Base-by-base conservation (phyloP, 495 filamentous ascomycete genomes). In the Xylaria nigripes region DNA sequence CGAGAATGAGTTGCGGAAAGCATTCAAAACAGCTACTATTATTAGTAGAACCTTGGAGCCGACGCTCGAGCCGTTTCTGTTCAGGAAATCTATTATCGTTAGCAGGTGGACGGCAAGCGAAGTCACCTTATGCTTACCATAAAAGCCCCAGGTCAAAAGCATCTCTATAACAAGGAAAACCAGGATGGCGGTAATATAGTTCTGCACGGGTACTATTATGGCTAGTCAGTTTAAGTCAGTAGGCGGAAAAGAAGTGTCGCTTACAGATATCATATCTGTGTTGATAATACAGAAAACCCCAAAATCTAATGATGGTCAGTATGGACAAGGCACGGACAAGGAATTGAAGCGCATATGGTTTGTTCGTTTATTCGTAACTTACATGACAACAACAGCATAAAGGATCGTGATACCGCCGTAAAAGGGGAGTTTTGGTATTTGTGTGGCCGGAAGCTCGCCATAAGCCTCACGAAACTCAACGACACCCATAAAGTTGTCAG, bases 111-210 rank as follows among this genome's bases (percentile, higher is more conserved):
- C 12, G 32, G 15, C 19, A 6, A 13, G 6, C n/a, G 44, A 8
- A 13, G 4, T 42, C 22, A 6, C 18, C 24, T 6, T 45, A 51
- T 29, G 46, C 68, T 50, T 69, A 81, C 77, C 76, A 60, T 97
- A 97, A 74, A 93, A 99, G 32, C 87, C 89, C 93, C 93, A 99
- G 9, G 93, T 99, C 81, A 96, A 93, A 59, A 96, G 66, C 81
- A 97, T 95, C 70, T 99, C 93, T 13, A 96, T 68, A 10, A 95
- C 86, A 27, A 99, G 77, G 76, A 99, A 97, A 40, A 92, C 83
- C 30, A 99, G 74, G 57, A 96, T 99, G 15, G 93, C 93, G 6
- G 94, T 97, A 61, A 99, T 96, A 68, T 99, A 97, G 68, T 99
- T 97, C 68, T 99, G 93, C n/a, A 99, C 93, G 15, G 93, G 85